Evolutionary conservation across 352 stramenopile species (phyloP).

Genomic region (Pythium folliculosum): DNA sequence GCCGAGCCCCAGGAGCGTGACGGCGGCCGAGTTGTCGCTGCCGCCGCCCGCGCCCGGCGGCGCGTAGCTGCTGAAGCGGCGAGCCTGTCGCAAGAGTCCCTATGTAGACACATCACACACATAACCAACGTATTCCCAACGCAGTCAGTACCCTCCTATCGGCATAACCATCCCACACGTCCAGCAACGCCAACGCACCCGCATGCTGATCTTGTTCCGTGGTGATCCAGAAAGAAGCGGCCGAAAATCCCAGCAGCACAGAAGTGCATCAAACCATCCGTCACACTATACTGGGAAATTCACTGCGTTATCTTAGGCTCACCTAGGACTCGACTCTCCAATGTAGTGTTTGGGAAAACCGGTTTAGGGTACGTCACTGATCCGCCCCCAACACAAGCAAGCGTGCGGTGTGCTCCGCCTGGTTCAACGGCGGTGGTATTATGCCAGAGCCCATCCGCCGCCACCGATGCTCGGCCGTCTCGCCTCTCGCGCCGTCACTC

Average conservation of each 20-base stretch:
- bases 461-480: conserved; percentile 26
- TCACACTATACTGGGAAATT: conserved; percentile 6
- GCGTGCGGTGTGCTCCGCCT: neutral
- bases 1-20: conserved; percentile 70
- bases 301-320: neutral
- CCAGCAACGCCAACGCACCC: neutral
- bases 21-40: conserved; percentile 82
- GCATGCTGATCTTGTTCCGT: conserved; percentile 3
- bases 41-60: conserved; percentile 57
- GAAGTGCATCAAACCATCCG: conserved; percentile 23
- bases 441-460: neutral
- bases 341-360: conserved; percentile 34
- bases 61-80: conserved; percentile 70
- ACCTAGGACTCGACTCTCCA: conserved; percentile 12
- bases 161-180: no score
- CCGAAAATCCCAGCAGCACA: conserved; percentile 1
- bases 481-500: conserved; percentile 22
- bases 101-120: conserved; percentile 3
- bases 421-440: no score
- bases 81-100: conserved; percentile 35
- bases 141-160: no score
- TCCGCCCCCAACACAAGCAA: neutral
- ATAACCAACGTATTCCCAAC: no score
- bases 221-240: conserved; percentile 5
- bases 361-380: conserved; percentile 16